Base-by-base conservation (phyloP, 257 asterid genomes). In the Sherardia arvensis region DNA sequence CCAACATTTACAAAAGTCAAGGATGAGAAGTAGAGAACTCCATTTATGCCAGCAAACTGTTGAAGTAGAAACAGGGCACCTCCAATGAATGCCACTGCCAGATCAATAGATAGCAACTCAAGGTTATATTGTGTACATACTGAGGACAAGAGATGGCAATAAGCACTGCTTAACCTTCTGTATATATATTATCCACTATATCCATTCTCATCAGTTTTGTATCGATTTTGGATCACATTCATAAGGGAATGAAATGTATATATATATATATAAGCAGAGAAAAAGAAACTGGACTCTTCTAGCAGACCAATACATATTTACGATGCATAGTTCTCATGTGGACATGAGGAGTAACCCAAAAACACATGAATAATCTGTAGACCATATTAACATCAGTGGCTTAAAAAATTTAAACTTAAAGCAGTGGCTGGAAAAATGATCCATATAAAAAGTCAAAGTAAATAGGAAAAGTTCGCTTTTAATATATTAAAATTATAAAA, bases 1-100 rank as follows among this genome's bases (percentile, higher is more conserved):
- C 95, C 97, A 64, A 83, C 94, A 64, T 85, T 87, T 71, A 36
- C 78, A 66, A 90, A 90, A 48, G 97, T 90, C 79, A 90, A 75
- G 63, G 97, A 90, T 59, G 95, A 90, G 66, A 85, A 90, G 71
- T 85, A 90, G 53, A 90, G 90, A 77, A 90, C 90, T 65, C 92
- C 97, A 71, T 90, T 90, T 80, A 90, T 79, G 32, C 95, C 95
- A 53, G 97, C 85, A 65, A 90, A 80, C 63, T 90, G 97, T 72
- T 87, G 97, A 69, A 90, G 83, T 34, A 83, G 76, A 64, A 87
- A 90, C 63, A 90, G 94, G 59, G 87, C 59, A 61, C 95, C 97
- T 76, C 97, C 97, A 66, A 82, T 78, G 59, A 78, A 68, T 36
- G 97, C 95, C 78, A 81, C 95, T 90, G 88, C 80, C 68, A 85